Evolutionary conservation across 257 asterid genomes (phyloP).

Genomic region (Capsicum rhomboideum): DNA sequence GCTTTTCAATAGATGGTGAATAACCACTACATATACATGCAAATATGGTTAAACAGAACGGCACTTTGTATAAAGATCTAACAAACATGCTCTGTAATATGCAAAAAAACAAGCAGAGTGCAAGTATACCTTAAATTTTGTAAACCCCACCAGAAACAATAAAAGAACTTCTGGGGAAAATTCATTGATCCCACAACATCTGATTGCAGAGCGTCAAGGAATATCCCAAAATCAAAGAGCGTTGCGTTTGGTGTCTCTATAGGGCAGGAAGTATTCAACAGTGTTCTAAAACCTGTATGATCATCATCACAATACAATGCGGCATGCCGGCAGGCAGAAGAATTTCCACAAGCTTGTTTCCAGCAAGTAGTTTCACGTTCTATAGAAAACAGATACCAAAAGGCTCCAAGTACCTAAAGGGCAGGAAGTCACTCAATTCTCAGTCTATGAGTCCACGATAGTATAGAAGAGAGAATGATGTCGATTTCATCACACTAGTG

Average conservation of each 20-base stretch:
- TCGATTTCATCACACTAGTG: neutral
- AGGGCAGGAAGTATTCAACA: constrained; percentile 56
- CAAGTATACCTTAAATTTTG: constrained; percentile 74
- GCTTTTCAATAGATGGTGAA: neutral
- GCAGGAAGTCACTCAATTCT: neutral
- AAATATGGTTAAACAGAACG: neutral
- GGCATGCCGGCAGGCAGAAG: constrained; percentile 37
- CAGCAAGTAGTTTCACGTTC: constrained; percentile 91
- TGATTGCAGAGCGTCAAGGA: constrained; percentile 87
- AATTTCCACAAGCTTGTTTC: constrained; percentile 53
- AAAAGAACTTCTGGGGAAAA: constrained; percentile 85
- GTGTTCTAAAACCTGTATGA: constrained; percentile 22
- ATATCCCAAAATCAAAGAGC: constrained; percentile 83
- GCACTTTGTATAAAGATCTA: neutral
- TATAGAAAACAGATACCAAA: constrained; percentile 86
- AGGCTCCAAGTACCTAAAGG: constrained; percentile 79
- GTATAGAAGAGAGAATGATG: neutral
- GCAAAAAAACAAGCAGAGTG: neutral
- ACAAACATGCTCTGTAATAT: neutral
- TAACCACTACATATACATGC: neutral
- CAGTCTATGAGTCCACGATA: neutral
- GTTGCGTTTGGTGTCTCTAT: constrained; percentile 40
- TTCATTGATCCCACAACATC: constrained; percentile 77
- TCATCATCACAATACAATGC: constrained; percentile 45
- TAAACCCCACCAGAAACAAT: constrained; percentile 99